These are phyloP conservation scores for Salix brachista DNA, from an alignment of 345 rosid species.

Conservation along the genomic window DNA sequence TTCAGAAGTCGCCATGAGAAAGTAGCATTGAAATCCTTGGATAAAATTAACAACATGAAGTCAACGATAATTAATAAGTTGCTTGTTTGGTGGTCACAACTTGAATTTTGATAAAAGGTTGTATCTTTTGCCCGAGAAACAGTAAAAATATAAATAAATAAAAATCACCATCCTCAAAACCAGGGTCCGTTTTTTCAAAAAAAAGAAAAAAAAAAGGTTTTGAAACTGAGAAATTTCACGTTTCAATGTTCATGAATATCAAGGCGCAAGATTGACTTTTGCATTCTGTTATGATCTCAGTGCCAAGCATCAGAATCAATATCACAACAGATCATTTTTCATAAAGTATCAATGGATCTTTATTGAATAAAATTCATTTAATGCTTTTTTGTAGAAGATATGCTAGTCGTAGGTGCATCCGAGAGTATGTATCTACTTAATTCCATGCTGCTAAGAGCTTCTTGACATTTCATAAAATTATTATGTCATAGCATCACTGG, in stretches of 20 bases:
- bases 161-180: background rate
- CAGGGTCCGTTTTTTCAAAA: background rate
- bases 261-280: slow-evolving; percentile 3
- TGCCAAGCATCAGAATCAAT: no score
- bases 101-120: background rate
- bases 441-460: background rate
- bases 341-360: background rate
- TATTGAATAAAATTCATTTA: no score
- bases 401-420: no score
- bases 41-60: background rate
- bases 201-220: background rate
- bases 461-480: background rate
- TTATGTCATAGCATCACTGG: background rate
- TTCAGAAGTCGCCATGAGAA: background rate
- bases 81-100: background rate
- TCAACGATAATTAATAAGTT: background rate
- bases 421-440: no score
- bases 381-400: background rate
- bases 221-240: slow-evolving; percentile 15
- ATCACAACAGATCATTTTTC: background rate
- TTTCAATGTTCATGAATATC: slow-evolving; percentile 19
- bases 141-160: background rate
- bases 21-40: background rate
- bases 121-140: background rate
- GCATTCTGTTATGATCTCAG: slow-evolving; percentile 1